Percentiles rank a stretch among this genome's conserved stretches.
Evolutionary conservation across 1,284 basidiomycete species (phyloP).

Genomic region (Boletus mariae): DNA sequence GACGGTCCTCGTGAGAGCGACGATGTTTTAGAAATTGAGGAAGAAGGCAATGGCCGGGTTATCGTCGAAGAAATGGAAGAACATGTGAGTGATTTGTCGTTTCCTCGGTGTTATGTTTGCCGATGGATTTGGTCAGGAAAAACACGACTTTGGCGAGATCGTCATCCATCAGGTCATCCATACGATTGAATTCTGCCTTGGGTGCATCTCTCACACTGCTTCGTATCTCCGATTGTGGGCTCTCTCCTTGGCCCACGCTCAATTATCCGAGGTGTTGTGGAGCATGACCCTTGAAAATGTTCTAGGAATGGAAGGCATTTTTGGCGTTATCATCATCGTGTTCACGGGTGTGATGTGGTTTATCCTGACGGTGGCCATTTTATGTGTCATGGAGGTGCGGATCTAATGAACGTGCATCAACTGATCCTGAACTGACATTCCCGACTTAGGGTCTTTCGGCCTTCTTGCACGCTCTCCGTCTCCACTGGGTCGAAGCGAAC

Average conservation of each 20-base stretch:
- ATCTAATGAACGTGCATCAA: slow-evolving; percentile 19
- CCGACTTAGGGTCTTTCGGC: slow-evolving; percentile 77
- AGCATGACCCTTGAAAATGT: slow-evolving; percentile 71
- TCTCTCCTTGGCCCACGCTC: slow-evolving; percentile 95
- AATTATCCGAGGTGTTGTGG: slow-evolving; percentile 95
- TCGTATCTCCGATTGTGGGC: slow-evolving; percentile 99
- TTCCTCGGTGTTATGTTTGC: slow-evolving; percentile 8
- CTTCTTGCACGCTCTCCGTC: slow-evolving; percentile 92
- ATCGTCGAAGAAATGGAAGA: slow-evolving; percentile 68
- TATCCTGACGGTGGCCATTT: slow-evolving; percentile 65
- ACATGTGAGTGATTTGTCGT: slow-evolving; percentile 46
- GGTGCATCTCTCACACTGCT: slow-evolving; percentile 98
- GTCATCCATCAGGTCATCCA: slow-evolving; percentile 97
- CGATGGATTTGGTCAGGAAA: slow-evolving; percentile 45
- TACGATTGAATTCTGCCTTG: slow-evolving; percentile 97
- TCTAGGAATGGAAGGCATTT: slow-evolving; percentile 54
- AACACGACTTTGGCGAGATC: slow-evolving; percentile 91
- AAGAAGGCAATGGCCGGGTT: slow-evolving; percentile 78
- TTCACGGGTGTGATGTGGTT: slow-evolving; percentile 83
- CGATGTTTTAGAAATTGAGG: slow-evolving; percentile 73
- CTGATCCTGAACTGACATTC: slow-evolving; percentile 10
- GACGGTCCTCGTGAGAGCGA: slow-evolving; percentile 50
- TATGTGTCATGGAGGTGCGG: slow-evolving; percentile 92
- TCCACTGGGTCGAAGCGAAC: slow-evolving; percentile 98
- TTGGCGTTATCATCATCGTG: slow-evolving; percentile 58